Base-by-base conservation (phyloP, 352 stramenopile genomes). In the Phytophthora citricola region DNA sequence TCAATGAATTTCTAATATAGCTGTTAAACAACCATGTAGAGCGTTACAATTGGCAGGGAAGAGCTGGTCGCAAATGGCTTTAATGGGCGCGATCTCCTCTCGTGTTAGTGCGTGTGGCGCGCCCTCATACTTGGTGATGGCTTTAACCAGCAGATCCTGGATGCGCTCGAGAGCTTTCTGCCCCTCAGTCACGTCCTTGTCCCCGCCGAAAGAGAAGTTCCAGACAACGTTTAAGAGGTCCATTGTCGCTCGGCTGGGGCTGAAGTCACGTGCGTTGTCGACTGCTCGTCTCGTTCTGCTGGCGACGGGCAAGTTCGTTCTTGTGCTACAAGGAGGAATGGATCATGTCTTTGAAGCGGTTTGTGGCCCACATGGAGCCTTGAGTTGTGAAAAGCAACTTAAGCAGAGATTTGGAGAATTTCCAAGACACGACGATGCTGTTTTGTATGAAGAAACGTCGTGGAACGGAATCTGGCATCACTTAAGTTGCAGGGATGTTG, bases 21-120 rank as follows among this genome's bases (percentile, higher is more conserved):
- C 22, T 24, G 39, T 9, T 38, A 58, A 50, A 49, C 6, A 24
- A 34, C 0, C 22, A 41, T 31, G 29, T 20, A 36, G 10, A 36
- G 32, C 6, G 39, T 56, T 78, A 94, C 87, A 90, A 65, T 95
- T 81, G 0, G 73, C 74, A 3, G 83, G 78, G 41, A 80, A 58
- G 43, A 95, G 82, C 61, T 87, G 71, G 63, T 93, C 79, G 55
- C 82, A 93, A 7, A 95, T 78, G 20, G 55, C 73, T 41, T 83
- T 83, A 59, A 95, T 87, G 15, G 80, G 75, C 38, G 62, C 73
- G 39, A 93, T 91, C 45, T 93, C 85, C 0, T 81, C 78, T 8
- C 49, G 17, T 1, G 71, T 76, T 9, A 93, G 73, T 34, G 84
- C 82, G 52, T 75, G 78, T 27, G 71, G 39, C 31, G 47, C 70